Conservation (phyloP, 768 basidiomycete species). For the Leccinum longicurvipes region DNA sequence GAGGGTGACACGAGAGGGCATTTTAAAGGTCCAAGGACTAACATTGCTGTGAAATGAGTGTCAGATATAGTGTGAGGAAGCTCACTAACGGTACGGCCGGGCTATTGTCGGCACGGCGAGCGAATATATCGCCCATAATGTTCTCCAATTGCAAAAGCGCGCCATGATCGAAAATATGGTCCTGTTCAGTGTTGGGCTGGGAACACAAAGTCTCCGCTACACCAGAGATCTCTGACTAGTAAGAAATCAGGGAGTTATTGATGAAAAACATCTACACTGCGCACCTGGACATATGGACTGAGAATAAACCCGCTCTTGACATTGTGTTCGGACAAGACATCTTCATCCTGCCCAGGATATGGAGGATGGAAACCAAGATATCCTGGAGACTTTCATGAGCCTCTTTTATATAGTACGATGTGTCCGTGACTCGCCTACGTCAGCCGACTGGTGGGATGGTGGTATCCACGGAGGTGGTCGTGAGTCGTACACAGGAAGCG, state of each 20-base stretch:
- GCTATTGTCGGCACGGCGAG: slow-evolving; percentile 53
- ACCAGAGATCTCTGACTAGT: slow-evolving; percentile 23
- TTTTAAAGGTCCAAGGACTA: slow-evolving; percentile 64
- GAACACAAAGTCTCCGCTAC: slow-evolving; percentile 13
- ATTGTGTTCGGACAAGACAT: slow-evolving; percentile 58
- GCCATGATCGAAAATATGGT: slow-evolving; percentile 47
- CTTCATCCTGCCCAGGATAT: slow-evolving; percentile 70
- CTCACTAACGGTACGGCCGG: slow-evolving; percentile 61
- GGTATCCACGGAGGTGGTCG: slow-evolving; percentile 75
- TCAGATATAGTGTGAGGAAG: background rate
- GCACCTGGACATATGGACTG: slow-evolving; percentile 53
- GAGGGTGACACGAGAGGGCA: slow-evolving; percentile 78
- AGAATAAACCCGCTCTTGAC: slow-evolving; percentile 65
- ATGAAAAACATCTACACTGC: slow-evolving; percentile 17
- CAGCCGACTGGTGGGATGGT: slow-evolving; percentile 59
- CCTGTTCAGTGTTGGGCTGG: slow-evolving; percentile 30
- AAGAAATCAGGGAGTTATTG: background rate
- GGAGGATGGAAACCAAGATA: slow-evolving; percentile 78
- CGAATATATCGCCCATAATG: slow-evolving; percentile 74
- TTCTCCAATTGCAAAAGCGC: slow-evolving; percentile 62
- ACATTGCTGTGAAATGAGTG: background rate
- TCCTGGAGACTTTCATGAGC: slow-evolving; percentile 40
- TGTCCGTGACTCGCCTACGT: slow-evolving; percentile 51
- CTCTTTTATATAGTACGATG: background rate
- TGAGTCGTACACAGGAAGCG: slow-evolving; percentile 56